A percentile compares a stretch with the other conserved stretches of the same genome.
Evolutionary conservation across 1,284 basidiomycete species (phyloP).

Genomic region (Tilletia walkeri): DNA sequence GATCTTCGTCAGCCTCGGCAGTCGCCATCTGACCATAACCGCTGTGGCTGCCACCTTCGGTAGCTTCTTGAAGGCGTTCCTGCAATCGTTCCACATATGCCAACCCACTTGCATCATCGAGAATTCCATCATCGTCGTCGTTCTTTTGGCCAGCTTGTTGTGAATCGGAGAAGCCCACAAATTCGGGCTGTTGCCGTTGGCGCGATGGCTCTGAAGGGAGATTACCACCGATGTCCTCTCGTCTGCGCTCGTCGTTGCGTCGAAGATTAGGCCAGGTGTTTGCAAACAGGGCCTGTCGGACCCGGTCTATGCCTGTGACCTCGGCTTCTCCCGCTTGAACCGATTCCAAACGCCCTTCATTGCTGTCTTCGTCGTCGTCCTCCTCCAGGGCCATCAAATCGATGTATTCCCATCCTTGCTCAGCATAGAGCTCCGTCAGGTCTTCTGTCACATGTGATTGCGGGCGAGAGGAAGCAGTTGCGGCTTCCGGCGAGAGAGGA

Average conservation of each 20-base stretch:
- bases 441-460: conserved; percentile 20
- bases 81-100: conserved; percentile 11
- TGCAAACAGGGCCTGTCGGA: conserved; percentile 42
- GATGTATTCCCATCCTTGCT: conserved; percentile 46
- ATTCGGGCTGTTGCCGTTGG: background rate
- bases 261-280: conserved; percentile 42
- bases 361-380: conserved; percentile 24
- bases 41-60: background rate
- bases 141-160: background rate
- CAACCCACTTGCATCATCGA: background rate
- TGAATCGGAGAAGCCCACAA: background rate
- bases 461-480: background rate
- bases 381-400: conserved; percentile 21
- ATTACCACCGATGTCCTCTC: background rate
- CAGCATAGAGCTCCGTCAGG: conserved; percentile 37
- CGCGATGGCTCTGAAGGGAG: background rate
- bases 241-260: conserved; percentile 26
- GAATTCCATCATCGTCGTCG: background rate
- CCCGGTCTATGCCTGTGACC: conserved; percentile 35
- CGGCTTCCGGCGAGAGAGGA: conserved; percentile 22
- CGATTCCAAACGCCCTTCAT: background rate
- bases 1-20: background rate
- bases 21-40: background rate
- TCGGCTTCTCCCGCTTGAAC: conserved; percentile 23
- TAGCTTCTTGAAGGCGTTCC: background rate